Percentiles rank a stretch among this genome's conserved stretches.
These are phyloP conservation scores for Ustilago loliicola DNA, from an alignment of 1,284 basidiomycete genomes.

Conservation along the genomic window DNA sequence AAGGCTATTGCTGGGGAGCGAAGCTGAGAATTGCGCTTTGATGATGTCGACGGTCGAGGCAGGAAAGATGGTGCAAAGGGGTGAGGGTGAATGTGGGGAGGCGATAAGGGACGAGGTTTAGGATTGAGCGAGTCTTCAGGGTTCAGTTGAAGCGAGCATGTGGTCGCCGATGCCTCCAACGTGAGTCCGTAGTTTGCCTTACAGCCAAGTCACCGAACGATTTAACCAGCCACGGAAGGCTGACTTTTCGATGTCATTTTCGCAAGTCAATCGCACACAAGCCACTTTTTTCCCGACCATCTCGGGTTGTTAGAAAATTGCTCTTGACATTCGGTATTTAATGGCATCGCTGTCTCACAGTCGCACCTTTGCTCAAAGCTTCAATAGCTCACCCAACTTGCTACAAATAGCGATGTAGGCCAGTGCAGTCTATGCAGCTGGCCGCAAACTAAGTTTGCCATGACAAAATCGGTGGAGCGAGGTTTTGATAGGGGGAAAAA, in stretches of 20 bases:
- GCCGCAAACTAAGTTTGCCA: too few relatives aligned
- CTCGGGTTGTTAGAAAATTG: too few relatives aligned
- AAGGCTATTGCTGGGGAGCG: not conserved
- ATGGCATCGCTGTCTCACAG: too few relatives aligned
- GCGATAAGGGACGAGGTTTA: not conserved
- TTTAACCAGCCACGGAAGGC: too few relatives aligned
- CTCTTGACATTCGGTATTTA: too few relatives aligned
- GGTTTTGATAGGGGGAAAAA: too few relatives aligned
- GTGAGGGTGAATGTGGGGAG: not conserved
- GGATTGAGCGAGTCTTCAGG: not conserved
- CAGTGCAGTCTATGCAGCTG: too few relatives aligned
- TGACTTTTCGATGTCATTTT: not conserved
- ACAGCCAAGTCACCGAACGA: conserved; percentile 1
- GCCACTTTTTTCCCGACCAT: not conserved
- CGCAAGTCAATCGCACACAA: not conserved
- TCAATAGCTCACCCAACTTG: too few relatives aligned
- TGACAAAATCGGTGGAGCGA: too few relatives aligned
- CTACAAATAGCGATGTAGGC: too few relatives aligned
- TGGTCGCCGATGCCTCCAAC: not conserved
- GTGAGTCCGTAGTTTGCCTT: not conserved
- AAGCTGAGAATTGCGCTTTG: not conserved
- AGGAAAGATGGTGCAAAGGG: not conserved
- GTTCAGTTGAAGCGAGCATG: conserved; percentile 4
- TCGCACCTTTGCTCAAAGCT: too few relatives aligned
- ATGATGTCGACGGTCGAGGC: not conserved